Base-by-base conservation (phyloP, 345 rosid species). In the Ailanthus altissimus region DNA sequence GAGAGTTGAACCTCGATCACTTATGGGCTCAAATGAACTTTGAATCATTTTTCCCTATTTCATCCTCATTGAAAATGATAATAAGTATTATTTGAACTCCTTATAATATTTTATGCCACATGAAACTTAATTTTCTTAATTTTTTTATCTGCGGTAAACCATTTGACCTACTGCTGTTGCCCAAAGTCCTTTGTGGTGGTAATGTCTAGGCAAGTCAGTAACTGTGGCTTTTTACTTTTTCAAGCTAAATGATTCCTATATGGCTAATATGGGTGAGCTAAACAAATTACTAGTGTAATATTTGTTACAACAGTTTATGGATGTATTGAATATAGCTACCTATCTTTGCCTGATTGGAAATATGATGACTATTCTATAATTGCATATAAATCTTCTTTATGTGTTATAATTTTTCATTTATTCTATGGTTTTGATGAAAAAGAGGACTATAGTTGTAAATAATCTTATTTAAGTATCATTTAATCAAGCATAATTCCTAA, bases 211-310 rank as follows among this genome's bases (percentile, higher is more conserved):
- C 7, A 14, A 18, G 21, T 15, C 4, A 3, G 21, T 51, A 8
- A 58, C 23, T 58, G 8, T 13, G 20, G 1, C 28, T 28, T 28
- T 61, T 14, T 28, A n/a, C 32, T 32, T 61, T 28, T 15, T 28
- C 8, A 14, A 61, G 2, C 72, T 46, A 13, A 67, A 28, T 67
- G 36, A 12, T 8, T 26, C 40, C 2, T 23, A 0, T 25, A 25
- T 50, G 54, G 72, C 28, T 25, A 68, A 7, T 16, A 66, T 21
- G 18, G 26, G 26, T 2, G 13, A 47, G 70, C 9, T 66, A 42
- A 66, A 66, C 26, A 66, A 21, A 43, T 66, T 66, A 66, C 49
- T 42, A 43, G 70, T 11, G 51, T 14, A 43, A 66, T 49, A 40
- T 45, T 40, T 40, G 50, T 20, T 65, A 65, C 7, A 21, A 63